These are phyloP conservation scores for Fragaria vesca DNA, from an alignment of 306 rosid species.

Conservation along the genomic window DNA sequence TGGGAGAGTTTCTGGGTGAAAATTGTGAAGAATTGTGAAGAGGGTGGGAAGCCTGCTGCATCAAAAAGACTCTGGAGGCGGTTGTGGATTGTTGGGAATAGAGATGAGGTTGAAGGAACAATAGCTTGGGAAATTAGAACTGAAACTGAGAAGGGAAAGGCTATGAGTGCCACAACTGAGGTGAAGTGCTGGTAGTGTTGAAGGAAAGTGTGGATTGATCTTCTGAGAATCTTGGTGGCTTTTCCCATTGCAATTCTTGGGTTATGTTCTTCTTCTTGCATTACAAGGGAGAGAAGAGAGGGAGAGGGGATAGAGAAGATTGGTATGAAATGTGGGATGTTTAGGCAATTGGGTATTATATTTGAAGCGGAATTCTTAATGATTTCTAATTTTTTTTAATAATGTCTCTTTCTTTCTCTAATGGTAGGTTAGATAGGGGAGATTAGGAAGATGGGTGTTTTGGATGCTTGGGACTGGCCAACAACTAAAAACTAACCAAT, in stretches of 20 bases:
- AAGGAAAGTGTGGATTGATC: constrained; percentile 66
- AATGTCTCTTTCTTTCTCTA: constrained; percentile 22
- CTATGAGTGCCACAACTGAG: constrained; percentile 56
- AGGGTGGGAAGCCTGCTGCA: constrained; percentile 78
- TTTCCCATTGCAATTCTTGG: constrained; percentile 55
- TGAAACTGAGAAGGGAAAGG: constrained; percentile 74
- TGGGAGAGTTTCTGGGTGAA: constrained; percentile 78
- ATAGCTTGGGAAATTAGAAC: constrained; percentile 65
- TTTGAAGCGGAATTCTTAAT: constrained; percentile 35
- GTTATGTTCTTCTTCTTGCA: constrained; percentile 22
- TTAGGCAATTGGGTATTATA: constrained; percentile 27
- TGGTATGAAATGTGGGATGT: constrained; percentile 29
- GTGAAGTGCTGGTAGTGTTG: constrained; percentile 75
- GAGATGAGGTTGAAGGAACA: constrained; percentile 49
- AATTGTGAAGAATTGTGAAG: constrained; percentile 57
- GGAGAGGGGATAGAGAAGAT: constrained; percentile 20
- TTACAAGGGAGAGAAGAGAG: constrained; percentile 26
- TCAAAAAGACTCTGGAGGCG: constrained; percentile 59
- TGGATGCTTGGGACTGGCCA: constrained; percentile 74
- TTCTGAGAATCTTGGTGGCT: constrained; percentile 60
- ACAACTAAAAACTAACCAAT: constrained; percentile 56
- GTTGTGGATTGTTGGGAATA: constrained; percentile 44
- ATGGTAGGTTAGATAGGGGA: constrained; percentile 42
- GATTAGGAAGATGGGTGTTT: constrained; percentile 40
- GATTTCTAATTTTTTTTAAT: constrained; percentile 19